Percentiles rank a stretch among this genome's conserved stretches.
phyloP scores from a whole-genome alignment of 2,329 filamentous ascomycete genomes.

The Tolypocladium tropicale region DNA sequence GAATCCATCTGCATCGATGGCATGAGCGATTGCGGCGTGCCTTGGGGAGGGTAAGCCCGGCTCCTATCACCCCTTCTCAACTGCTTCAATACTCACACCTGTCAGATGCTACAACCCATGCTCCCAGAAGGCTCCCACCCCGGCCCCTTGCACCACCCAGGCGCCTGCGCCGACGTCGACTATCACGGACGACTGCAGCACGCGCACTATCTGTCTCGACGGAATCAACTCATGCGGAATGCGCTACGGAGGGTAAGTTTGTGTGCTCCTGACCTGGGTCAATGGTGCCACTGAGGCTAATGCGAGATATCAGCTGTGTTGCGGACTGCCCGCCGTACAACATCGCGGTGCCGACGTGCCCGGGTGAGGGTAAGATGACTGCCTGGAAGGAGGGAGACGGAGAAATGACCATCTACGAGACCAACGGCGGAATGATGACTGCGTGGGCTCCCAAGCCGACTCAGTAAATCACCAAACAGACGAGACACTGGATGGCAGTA shows the following conservation, averaged over 20 bases:
- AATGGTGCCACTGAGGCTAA: neutral
- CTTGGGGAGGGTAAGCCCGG: constrained; percentile 15
- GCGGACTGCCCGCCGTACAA: constrained; percentile 12
- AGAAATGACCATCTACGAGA: constrained; percentile 1
- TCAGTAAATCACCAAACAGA: neutral
- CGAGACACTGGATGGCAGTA: neutral
- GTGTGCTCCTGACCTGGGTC: neutral
- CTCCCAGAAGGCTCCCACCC: constrained; percentile 9
- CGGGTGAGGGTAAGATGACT: constrained; percentile 1
- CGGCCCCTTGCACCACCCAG: constrained; percentile 7
- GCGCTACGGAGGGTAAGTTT: constrained; percentile 12
- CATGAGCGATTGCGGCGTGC: constrained; percentile 14
- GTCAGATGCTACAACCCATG: constrained; percentile 21
- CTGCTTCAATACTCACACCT: neutral
- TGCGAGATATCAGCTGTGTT: constrained; percentile 9
- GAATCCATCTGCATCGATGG: constrained; percentile 14
- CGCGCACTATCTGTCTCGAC: constrained; percentile 14
- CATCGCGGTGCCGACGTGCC: constrained; percentile 8
- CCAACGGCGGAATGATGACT: constrained; percentile 1
- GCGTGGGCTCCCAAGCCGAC: constrained; percentile 2
- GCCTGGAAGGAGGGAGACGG: neutral
- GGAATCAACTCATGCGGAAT: constrained; percentile 14
- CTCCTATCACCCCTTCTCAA: neutral
- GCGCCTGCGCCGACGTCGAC: neutral
- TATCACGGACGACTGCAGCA: constrained; percentile 10